Conservation (phyloP, 2,329 filamentous ascomycete genomes). For the Lecanicillium sp. region DNA sequence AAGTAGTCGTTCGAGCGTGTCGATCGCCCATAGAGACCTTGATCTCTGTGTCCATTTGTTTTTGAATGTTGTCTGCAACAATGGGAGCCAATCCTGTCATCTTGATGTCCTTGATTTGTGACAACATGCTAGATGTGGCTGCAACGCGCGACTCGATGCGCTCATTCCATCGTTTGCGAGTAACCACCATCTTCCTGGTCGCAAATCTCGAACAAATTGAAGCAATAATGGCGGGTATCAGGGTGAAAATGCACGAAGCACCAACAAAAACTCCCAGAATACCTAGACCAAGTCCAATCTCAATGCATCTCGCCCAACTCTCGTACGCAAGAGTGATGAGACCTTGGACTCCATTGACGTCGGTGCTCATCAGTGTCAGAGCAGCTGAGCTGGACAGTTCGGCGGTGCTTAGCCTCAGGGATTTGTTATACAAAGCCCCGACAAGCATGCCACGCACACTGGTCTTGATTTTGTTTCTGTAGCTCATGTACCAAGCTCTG, state of each 20-base stretch:
- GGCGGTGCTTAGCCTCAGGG: background rate
- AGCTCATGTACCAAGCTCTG: background rate
- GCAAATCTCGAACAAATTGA: background rate
- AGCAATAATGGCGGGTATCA: background rate
- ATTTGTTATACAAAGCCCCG: background rate
- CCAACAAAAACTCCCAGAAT: background rate
- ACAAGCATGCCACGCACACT: background rate
- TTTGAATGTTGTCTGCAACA: background rate
- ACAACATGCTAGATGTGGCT: background rate
- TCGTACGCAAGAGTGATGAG: background rate
- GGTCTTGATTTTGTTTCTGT: background rate
- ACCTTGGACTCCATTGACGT: background rate
- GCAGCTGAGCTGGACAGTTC: background rate
- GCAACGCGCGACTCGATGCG: background rate
- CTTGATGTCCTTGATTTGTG: constrained; percentile 1
- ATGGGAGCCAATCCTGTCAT: background rate
- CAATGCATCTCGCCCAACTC: background rate
- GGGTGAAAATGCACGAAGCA: background rate
- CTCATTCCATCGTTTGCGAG: background rate
- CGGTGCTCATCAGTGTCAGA: constrained; percentile 1
- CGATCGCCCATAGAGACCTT: background rate
- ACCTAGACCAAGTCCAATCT: background rate
- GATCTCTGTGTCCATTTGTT: background rate
- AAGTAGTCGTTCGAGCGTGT: background rate
- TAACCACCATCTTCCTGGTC: background rate